Evolutionary conservation across 495 filamentous ascomycete genomes (phyloP), one percentile per base, ranked within the genome.

Genomic region (Podospora pseudocomata): DNA sequence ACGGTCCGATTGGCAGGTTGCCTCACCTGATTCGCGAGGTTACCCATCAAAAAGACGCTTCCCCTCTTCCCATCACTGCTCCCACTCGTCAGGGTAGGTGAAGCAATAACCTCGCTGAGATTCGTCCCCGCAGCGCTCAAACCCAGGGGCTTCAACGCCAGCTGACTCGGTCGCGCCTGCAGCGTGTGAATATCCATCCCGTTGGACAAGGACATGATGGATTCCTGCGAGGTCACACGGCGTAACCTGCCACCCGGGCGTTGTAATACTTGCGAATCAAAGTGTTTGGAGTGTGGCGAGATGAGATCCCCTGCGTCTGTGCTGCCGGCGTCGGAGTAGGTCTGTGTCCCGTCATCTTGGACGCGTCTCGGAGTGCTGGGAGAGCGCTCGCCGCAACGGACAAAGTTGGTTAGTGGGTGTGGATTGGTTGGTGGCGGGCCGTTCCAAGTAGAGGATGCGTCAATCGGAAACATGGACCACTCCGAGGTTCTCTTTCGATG

Each of bases 161-260:
- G 76, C 64, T 87, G 85, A 27, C 82, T 84, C 11, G 85, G 84
- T 3, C 84, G 75, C 0, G 77, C 80, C 66, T 81, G 81, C 23
- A 87, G 77, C 0, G 84, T 86, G 71, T 86, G 85, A 19, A 86
- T 86, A 71, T 86, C 84, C 63, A 86, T 78, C 0, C 81, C 81
- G 58, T 85, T 84, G 9, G 82, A 79, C 0, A 86, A 75, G 0
- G 84, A 86, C 67, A 86, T 79, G 67, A 87, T 83, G 53, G 84
- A 86, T 70, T 87, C 84, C 60, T 86, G 84, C 1, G 84, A 86
- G 11, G 80, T 56, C 1, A 78, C 71, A 4, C 83, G 81, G 3
- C 79, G 81, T 16, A 82, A 69, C 39, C 39, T 49, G 53, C 39
- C 53, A 18, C 68, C 57, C 20, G 72, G 65, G 6, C 62, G 65